These are phyloP conservation scores for Chlorella sp. DNA, from an alignment of 139 green algal genomes.

Conservation along the genomic window DNA sequence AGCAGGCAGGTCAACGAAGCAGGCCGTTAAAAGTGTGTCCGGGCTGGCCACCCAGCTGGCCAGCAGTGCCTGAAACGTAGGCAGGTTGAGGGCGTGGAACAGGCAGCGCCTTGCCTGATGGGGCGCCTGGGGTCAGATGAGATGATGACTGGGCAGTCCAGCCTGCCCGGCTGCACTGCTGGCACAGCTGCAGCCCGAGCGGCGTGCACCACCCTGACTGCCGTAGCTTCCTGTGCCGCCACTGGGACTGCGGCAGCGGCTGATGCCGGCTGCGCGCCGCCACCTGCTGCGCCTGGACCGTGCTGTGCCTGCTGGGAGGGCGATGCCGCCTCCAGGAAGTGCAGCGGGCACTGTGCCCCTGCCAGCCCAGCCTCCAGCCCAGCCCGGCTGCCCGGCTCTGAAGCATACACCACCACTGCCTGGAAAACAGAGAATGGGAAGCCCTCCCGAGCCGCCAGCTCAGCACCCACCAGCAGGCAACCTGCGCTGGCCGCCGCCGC, in stretches of 20 bases:
- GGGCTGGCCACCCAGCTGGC: no score
- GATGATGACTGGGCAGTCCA: conserved; percentile 48
- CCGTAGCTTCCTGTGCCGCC: background rate
- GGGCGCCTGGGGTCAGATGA: conserved; percentile 34
- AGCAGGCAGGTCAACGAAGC: no score
- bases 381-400: conserved; percentile 6
- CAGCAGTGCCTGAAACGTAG: background rate
- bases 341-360: background rate
- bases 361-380: background rate
- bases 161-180: background rate
- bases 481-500: conserved; percentile 14
- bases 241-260: background rate
- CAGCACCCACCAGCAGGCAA: conserved; percentile 44
- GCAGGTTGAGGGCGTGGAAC: no score
- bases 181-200: background rate
- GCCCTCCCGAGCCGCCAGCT: background rate
- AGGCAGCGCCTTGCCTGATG: background rate
- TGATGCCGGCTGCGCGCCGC: no score
- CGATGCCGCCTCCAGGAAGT: background rate
- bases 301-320: background rate
- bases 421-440: conserved; percentile 44
- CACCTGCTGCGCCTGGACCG: background rate
- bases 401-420: conserved; percentile 48
- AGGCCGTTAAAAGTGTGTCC: no score
- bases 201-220: background rate